Conservation (phyloP, 805 yeast genomes). For the Candida pseudoglaebosa region DNA sequence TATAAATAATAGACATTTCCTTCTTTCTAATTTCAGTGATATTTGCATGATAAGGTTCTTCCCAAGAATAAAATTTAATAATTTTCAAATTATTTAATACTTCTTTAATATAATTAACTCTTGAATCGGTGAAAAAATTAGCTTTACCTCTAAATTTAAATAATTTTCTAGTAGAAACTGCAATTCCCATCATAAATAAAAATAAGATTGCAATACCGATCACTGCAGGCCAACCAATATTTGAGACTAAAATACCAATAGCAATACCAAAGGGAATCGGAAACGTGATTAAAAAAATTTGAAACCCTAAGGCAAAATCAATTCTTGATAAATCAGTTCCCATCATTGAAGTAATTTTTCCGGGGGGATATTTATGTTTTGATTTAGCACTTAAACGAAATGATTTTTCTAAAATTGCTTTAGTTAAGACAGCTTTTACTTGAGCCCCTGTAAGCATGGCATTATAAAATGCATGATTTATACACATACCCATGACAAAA, state of each 20-base stretch:
- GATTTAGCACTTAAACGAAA: constrained; percentile 57
- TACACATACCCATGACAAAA: constrained; percentile 25
- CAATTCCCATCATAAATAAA: constrained; percentile 47
- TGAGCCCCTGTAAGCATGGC: constrained; percentile 66
- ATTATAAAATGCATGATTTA: constrained; percentile 62
- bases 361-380: constrained; percentile 56
- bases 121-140: constrained; percentile 63
- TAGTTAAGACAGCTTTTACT: constrained; percentile 65
- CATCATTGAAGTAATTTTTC: constrained; percentile 70
- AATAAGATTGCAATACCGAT: constrained; percentile 61
- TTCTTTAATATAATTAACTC: constrained; percentile 77
- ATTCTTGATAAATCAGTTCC: constrained; percentile 81
- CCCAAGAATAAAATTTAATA: constrained; percentile 92
- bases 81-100: constrained; percentile 71
- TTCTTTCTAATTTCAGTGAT: constrained; percentile 51
- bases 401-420: constrained; percentile 66
- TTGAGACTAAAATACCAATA: constrained; percentile 57
- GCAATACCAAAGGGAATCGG: constrained; percentile 63
- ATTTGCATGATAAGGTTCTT: constrained; percentile 62
- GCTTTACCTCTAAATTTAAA: constrained; percentile 55
- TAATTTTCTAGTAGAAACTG: constrained; percentile 46
- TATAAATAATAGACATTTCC: constrained; percentile 61
- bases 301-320: constrained; percentile 70
- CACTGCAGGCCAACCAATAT: constrained; percentile 69
- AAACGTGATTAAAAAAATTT: constrained; percentile 59